Evolutionary conservation across 192 early-diverging fungal genomes (phyloP).

Genomic region (Gaertneriomyces sp.): DNA sequence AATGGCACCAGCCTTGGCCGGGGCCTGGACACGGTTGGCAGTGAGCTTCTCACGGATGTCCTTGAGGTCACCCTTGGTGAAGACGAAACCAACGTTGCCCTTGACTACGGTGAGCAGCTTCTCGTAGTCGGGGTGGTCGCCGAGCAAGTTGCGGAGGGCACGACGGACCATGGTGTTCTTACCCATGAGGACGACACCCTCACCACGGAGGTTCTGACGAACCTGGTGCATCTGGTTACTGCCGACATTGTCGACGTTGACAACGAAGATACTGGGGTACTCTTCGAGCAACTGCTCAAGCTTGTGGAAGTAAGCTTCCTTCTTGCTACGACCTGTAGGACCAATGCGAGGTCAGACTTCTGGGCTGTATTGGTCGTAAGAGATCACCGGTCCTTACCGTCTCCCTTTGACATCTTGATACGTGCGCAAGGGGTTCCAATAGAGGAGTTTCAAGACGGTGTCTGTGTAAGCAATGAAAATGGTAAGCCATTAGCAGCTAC

Average conservation of each 20-base stretch:
- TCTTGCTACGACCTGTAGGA: slow-evolving; percentile 66
- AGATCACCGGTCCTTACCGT: slow-evolving; percentile 45
- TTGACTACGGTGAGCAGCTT: slow-evolving; percentile 77
- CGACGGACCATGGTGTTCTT: slow-evolving; percentile 99
- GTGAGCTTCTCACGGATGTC: slow-evolving; percentile 85
- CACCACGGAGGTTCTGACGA: slow-evolving; percentile 75
- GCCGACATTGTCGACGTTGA: slow-evolving; percentile 99
- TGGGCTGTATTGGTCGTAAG: neutral
- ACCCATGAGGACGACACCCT: slow-evolving; percentile 95
- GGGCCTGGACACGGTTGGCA: slow-evolving; percentile 93
- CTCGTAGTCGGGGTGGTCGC: slow-evolving; percentile 81
- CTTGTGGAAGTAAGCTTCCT: slow-evolving; percentile 94
- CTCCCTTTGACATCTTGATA: slow-evolving; percentile 95
- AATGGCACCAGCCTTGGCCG: slow-evolving; percentile 91
- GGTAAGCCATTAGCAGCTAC: no score
- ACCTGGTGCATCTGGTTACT: slow-evolving; percentile 99
- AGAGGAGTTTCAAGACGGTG: slow-evolving; percentile 39
- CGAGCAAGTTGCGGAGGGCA: slow-evolving; percentile 51
- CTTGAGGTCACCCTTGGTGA: slow-evolving; percentile 98
- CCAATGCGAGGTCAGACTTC: slow-evolving; percentile 1
- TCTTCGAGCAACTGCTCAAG: slow-evolving; percentile 83
- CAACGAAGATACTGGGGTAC: slow-evolving; percentile 97
- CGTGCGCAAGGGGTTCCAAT: slow-evolving; percentile 45
- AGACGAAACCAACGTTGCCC: slow-evolving; percentile 99
- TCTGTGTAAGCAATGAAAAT: no score